Base-by-base conservation (phyloP, 345 rosid genomes). In the Citrus reticulata region DNA sequence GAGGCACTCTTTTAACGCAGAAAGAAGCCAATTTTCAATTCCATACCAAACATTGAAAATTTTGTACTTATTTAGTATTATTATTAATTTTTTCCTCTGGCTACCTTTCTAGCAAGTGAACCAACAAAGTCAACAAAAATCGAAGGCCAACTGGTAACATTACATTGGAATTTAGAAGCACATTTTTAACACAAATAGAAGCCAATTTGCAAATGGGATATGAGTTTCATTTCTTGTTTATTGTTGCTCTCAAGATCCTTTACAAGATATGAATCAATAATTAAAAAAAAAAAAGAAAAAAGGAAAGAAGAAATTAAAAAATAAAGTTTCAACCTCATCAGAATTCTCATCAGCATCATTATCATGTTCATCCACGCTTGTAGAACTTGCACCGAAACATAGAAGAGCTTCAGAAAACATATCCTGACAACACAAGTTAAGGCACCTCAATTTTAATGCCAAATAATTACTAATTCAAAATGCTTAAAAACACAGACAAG, bases 351-450 rank as follows among this genome's bases (percentile, higher is more conserved):
- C 83, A 20, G 6, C 79, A 51, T 82, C 83, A n/a, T 82, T 86
- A 71, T 85, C 90, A 85, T 80, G 89, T 86, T 81, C 86, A 77
- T 91, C 92, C 71, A 91, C 81, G 39, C 85, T 81, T 9, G 86
- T 82, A 16, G 97, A 95, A 80, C 86, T 87, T 64, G 99, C 99
- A 75, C 98, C 98, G 63, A 95, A 93, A 83, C 87, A 86, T 72
- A 93, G 70, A 74, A 95, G 89, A 29, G 97, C 95, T 72, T 95
- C 99, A 11, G 97, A 93, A 61, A 95, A 85, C 77, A 78, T 81
- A 83, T 91, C 93, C 99, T 93, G 85, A 66, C 29, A 72, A 70
- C 78, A 72, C 24, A 83, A 35, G 57, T 24, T 68, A 40, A 58
- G 49, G 4, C 1, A 46, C 51, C 16, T 46, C 51, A 46, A 46